phyloP scores from a whole-genome alignment of 345 rosid species.

The Kernera saxatilis region DNA sequence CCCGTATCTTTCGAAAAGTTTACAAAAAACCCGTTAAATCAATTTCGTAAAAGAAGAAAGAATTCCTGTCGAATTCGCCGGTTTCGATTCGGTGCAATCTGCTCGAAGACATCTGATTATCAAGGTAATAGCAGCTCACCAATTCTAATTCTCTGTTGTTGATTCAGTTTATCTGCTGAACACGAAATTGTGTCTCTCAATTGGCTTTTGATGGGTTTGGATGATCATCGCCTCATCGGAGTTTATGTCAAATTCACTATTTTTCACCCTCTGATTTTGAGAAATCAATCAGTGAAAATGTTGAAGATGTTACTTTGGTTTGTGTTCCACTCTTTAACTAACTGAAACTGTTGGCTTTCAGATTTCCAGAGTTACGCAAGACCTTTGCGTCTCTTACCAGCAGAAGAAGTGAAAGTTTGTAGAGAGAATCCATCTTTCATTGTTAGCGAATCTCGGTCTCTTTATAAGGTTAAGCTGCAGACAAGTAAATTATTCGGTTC shows the following conservation, averaged over 20 bases:
- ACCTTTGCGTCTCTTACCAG: slow-evolving; percentile 56
- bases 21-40: slow-evolving; percentile 11
- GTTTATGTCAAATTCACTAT: not conserved
- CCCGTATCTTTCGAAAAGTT: slow-evolving; percentile 14
- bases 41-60: slow-evolving; percentile 15
- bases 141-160: not conserved
- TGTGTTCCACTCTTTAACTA: not conserved
- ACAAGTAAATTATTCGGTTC: slow-evolving; percentile 72
- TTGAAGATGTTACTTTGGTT: not conserved
- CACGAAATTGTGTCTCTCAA: not conserved
- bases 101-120: slow-evolving; percentile 39
- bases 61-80: slow-evolving; percentile 12
- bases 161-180: not conserved
- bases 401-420: slow-evolving; percentile 46
- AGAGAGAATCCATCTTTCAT: slow-evolving; percentile 17
- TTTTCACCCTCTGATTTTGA: not conserved
- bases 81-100: slow-evolving; percentile 21
- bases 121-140: slow-evolving; percentile 30
- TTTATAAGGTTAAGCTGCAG: slow-evolving; percentile 56
- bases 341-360: slow-evolving; percentile 21
- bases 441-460: slow-evolving; percentile 33
- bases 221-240: not conserved
- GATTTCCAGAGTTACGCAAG: slow-evolving; percentile 76
- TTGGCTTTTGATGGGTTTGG: not conserved
- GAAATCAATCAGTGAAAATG: not conserved